Base-by-base conservation (phyloP, 73 alveolate species). In the Uronychia binucleata region DNA sequence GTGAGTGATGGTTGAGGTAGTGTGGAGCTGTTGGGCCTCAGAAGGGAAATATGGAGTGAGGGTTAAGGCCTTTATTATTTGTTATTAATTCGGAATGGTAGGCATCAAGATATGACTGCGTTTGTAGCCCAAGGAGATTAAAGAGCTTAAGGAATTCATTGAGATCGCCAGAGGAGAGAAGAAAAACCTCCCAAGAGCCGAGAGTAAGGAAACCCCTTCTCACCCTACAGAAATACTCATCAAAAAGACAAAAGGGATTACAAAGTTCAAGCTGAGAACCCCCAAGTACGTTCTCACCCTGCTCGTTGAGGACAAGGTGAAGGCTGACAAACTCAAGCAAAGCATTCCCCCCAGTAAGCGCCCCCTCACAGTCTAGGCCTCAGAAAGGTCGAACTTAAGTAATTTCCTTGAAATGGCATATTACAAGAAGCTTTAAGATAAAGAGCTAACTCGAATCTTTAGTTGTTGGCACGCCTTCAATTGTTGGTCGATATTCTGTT, bases 261-360 rank as follows among this genome's bases (percentile, higher is more conserved):
- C 96, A 34, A 91, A 91, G 94, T 91, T 91, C 96, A 91, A 91
- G 93, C 82, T 91, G 75, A 77, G 96, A 79, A 86, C 93, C 82
- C 77, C 94, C 91, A 91, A 86, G 82, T 83, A 87, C 67, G 90
- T 91, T 75, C 86, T 87, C 94, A 91, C 96, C 57, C 94, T 91
- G 91, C 77, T 80, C 86, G 92, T 91, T 84, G 79, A 91, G 0
- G 96, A 91, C 92, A 91, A 91, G 92, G 88, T 75, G 60, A 91
- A 91, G 86, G 96, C 96, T 32, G 95, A 86, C 60, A 89, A 89
- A 46, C n/a, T 82, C 88, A 91, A 82, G 94, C 96, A 91, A 74
- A 79, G 91, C 60, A 79, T 91, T 85, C 96, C 96, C 0, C 96
- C 96, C 19, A 58, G 90, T 82, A 82, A 82, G 89, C 28, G 46